Base-by-base conservation (phyloP, 148 eudicot genomes). In the Drosera capensis region DNA sequence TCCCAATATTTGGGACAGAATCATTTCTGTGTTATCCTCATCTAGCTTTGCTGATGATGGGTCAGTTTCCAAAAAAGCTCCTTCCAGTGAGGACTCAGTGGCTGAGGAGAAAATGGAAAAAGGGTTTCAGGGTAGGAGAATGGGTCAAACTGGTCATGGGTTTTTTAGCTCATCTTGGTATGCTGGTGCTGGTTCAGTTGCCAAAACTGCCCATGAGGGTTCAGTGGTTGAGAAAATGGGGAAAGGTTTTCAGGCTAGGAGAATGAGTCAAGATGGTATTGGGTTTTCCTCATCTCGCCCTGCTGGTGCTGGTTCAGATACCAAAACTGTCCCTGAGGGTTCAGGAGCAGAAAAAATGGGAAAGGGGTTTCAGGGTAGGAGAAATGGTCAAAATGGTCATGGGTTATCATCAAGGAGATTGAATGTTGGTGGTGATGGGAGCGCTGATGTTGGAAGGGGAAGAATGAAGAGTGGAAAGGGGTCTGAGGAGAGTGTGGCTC, bases 401-500 rank as follows among this genome's bases (percentile, higher is more conserved):
- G 40, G 55, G 60, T 30, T 34, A 50, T 56, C 57, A 49, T 50
- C 64, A 0, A 29, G 28, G 56, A 56, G 57, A 43, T 22, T 18
- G 14, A 57, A 48, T 38, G 61, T 51, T 54, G 46, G 31, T 13
- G 43, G 45, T 34, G 54, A 43, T 59, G 48, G 13, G 43, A 35
- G n/a, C 20, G 48, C 14, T 30, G 34, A 19, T 25, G 40, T 25
- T 21, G 47, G 20, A 7, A 40, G 26, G 42, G 40, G 58, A 59
- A 49, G 65, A 37, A 65, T 62, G 28, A 70, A 64, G 58, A 52
- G 7, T 55, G 68, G 22, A 26, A 80, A 68, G 43, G 41, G 67
- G 49, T 28, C 58, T 15, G 69, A 65, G 51, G 73, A 73, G 60
- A 49, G 53, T 45, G 74, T 58, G 51, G 41, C 21, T 22, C 64